These are phyloP conservation scores for Tephrocybe sp. DNA, from an alignment of 768 basidiomycete species.

Conservation along the genomic window DNA sequence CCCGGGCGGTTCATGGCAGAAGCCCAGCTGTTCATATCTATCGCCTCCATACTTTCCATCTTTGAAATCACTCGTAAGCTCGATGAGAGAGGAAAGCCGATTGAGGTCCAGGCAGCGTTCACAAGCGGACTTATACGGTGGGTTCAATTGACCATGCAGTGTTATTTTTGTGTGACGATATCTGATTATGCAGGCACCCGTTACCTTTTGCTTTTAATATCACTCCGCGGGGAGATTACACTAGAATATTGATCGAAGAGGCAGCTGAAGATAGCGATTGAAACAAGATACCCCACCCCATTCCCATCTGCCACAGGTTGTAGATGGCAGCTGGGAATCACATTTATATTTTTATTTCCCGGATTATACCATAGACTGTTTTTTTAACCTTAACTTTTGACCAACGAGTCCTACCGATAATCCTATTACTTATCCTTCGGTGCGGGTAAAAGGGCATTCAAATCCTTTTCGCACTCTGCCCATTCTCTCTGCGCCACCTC, in stretches of 20 bases:
- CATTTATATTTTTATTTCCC: too few species aligned
- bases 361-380: too few species aligned
- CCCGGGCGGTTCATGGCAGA: conserved; percentile 46
- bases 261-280: conserved; percentile 15
- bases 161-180: not conserved
- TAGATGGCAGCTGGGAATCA: too few species aligned
- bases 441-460: too few species aligned
- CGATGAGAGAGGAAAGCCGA: conserved; percentile 30
- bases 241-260: conserved; percentile 27
- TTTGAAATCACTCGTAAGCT: conserved; percentile 37
- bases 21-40: conserved; percentile 41
- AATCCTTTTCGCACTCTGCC: too few species aligned
- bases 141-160: conserved; percentile 5
- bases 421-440: too few species aligned
- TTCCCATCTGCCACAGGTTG: too few species aligned
- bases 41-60: conserved; percentile 39
- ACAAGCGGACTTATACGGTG: conserved; percentile 44
- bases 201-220: conserved; percentile 31
- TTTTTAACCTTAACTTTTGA: too few species aligned
- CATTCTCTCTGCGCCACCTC: too few species aligned
- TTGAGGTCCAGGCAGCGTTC: conserved; percentile 32
- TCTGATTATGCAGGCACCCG: conserved; percentile 25
- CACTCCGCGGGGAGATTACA: conserved; percentile 26
- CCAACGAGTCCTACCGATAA: too few species aligned
- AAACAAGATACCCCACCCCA: not conserved